These are phyloP conservation scores for Phellopilus nigrolimitatus DNA, from an alignment of 1,284 basidiomycete genomes.

Conservation along the genomic window DNA sequence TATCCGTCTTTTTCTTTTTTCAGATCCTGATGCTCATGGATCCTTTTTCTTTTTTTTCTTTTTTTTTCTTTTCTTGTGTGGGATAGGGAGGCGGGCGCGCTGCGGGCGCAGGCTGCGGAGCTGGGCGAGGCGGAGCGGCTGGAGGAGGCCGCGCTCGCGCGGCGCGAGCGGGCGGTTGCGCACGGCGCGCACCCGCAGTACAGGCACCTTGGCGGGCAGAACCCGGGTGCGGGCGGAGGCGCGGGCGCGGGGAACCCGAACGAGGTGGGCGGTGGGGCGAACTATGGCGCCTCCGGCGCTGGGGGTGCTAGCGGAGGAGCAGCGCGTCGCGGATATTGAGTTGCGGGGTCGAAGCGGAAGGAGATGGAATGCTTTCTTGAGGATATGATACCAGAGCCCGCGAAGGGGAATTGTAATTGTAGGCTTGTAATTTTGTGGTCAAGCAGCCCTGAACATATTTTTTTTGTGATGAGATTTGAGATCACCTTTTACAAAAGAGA, in stretches of 20 bases:
- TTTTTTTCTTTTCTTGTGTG: no score
- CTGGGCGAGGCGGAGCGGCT: slow-evolving; percentile 51
- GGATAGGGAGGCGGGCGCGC: slow-evolving; percentile 41
- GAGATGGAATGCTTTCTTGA: no score
- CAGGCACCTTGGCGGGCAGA: slow-evolving; percentile 13
- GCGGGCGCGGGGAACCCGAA: slow-evolving; percentile 14
- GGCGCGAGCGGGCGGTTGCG: slow-evolving; percentile 48
- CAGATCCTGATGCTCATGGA: background rate
- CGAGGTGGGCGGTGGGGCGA: slow-evolving; percentile 10
- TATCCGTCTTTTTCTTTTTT: background rate
- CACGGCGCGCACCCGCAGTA: slow-evolving; percentile 34
- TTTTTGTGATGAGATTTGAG: no score
- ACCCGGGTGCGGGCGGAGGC: no score
- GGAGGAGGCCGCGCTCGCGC: slow-evolving; percentile 44
- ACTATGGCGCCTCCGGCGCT: slow-evolving; percentile 3
- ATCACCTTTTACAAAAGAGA: no score
- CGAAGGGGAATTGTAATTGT: no score
- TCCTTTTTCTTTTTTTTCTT: background rate
- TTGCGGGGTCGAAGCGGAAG: no score
- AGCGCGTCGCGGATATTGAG: slow-evolving; percentile 6
- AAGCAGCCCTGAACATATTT: no score
- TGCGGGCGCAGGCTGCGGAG: slow-evolving; percentile 45
- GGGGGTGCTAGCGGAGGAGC: slow-evolving; percentile 4
- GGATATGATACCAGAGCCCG: no score
- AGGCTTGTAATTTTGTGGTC: no score